phyloP scores from a whole-genome alignment of 495 filamentous ascomycete species.

The Aspergillus baeticus region DNA sequence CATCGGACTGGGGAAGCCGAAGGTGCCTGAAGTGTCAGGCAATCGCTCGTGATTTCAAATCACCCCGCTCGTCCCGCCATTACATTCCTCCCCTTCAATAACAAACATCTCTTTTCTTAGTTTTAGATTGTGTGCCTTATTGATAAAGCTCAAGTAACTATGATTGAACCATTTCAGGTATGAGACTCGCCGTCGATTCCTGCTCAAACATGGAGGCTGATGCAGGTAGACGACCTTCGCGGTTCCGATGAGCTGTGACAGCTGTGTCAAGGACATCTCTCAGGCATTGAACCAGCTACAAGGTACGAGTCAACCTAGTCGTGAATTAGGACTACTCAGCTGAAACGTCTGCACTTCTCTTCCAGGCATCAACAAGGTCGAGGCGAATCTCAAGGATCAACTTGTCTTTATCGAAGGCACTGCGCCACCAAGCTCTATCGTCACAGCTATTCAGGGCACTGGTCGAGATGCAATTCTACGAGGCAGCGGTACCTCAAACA shows the following conservation, averaged over 20 bases:
- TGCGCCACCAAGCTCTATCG: conserved; percentile 84
- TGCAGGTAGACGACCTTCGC: conserved; percentile 78
- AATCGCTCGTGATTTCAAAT: conserved; percentile 5
- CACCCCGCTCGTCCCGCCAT: conserved; percentile 11
- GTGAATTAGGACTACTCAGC: neutral
- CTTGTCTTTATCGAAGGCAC: conserved; percentile 48
- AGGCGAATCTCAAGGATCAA: conserved; percentile 49
- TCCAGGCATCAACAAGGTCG: conserved; percentile 46
- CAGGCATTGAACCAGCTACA: conserved; percentile 68
- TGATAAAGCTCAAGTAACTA: conserved; percentile 24
- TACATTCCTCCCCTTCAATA: neutral
- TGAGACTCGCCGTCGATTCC: conserved; percentile 8
- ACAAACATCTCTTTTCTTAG: neutral
- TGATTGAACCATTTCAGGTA: conserved; percentile 62
- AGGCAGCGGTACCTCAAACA: conserved; percentile 80
- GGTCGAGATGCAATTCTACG: conserved; percentile 93
- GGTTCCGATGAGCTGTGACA: conserved; percentile 87
- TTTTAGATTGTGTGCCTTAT: conserved; percentile 4
- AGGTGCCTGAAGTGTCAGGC: neutral
- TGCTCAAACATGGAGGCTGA: conserved; percentile 1
- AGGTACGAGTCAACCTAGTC: conserved; percentile 45
- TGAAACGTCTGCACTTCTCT: neutral
- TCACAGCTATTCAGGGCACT: conserved; percentile 81
- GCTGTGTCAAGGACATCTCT: conserved; percentile 82
- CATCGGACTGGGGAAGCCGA: conserved; percentile 23